phyloP scores from a whole-genome alignment of 2,329 filamentous ascomycete genomes.

The Colletotrichum liriopes region DNA sequence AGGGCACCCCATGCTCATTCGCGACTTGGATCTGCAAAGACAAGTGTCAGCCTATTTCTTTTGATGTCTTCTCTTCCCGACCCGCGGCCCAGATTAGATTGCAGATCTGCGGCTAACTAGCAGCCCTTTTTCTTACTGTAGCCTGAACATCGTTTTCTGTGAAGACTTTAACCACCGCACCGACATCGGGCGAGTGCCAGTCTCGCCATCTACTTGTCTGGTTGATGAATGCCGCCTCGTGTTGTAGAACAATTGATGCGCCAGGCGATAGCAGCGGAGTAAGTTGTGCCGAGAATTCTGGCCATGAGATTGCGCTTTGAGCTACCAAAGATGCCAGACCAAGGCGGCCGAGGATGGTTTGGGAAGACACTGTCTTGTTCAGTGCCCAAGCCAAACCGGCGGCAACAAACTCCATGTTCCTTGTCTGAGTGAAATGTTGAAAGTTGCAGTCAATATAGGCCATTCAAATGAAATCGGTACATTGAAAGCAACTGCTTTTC shows the following conservation, averaged over 20 bases:
- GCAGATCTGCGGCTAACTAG: not conserved
- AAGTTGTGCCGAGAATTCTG: slow-evolving; percentile 3
- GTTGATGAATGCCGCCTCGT: not conserved
- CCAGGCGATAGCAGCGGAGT: not conserved
- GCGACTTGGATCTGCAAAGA: slow-evolving; percentile 19
- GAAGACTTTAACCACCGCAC: slow-evolving; percentile 25
- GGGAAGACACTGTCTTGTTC: slow-evolving; percentile 6
- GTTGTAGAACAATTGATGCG: slow-evolving; percentile 1
- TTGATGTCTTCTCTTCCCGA: too few relatives aligned
- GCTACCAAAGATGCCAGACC: slow-evolving; percentile 8
- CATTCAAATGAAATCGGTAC: too few relatives aligned
- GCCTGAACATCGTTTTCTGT: slow-evolving; percentile 31
- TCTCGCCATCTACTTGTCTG: slow-evolving; percentile 21
- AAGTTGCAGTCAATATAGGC: too few relatives aligned
- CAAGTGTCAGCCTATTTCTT: not conserved
- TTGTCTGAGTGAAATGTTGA: not conserved
- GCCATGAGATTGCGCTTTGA: not conserved
- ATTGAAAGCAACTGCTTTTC: too few relatives aligned
- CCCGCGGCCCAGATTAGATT: too few relatives aligned
- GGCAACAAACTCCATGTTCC: slow-evolving; percentile 20
- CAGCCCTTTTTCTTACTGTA: slow-evolving; percentile 6
- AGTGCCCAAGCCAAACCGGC: slow-evolving; percentile 23
- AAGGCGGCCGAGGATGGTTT: slow-evolving; percentile 12
- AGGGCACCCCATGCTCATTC: slow-evolving; percentile 15
- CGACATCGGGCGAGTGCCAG: slow-evolving; percentile 27